These are phyloP conservation scores for Closterium sp. DNA, from an alignment of 139 green algal genomes.

Conservation along the genomic window DNA sequence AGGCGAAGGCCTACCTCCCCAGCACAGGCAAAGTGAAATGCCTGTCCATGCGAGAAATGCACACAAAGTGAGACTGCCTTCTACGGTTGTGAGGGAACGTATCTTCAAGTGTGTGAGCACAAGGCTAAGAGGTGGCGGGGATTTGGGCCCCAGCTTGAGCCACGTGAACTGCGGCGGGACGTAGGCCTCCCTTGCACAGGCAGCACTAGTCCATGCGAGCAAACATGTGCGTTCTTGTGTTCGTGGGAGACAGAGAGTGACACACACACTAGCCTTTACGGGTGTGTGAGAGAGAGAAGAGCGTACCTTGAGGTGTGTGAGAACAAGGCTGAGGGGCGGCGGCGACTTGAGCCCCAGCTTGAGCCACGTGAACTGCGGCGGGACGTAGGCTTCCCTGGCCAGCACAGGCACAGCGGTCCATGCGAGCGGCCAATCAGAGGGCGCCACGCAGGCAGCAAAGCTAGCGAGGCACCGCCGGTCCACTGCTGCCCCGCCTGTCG, in stretches of 20 bases:
- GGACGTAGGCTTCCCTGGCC: conserved; percentile 5
- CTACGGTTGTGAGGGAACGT: too few relatives aligned
- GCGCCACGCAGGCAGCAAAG: conserved; percentile 22
- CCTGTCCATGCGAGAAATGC: too few relatives aligned
- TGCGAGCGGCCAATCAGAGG: background rate
- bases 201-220: conserved; percentile 45
- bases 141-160: conserved; percentile 54
- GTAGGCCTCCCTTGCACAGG: conserved; percentile 31
- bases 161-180: conserved; percentile 41
- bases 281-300: background rate
- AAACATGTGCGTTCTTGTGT: too few relatives aligned
- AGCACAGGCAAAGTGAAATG: too few relatives aligned
- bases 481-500: background rate
- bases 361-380: conserved; percentile 40
- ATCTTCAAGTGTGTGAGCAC: conserved; percentile 58
- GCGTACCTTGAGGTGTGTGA: conserved; percentile 53
- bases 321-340: conserved; percentile 47
- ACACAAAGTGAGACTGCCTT: too few relatives aligned
- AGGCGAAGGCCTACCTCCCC: too few relatives aligned
- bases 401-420: conserved; percentile 59
- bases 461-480: background rate
- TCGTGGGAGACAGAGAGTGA: too few relatives aligned
- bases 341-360: conserved; percentile 58
- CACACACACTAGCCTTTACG: too few relatives aligned
- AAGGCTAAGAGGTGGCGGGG: conserved; percentile 46